A percentile compares a stretch with the other conserved stretches of the same genome.
Evolutionary conservation across 1,284 basidiomycete genomes (phyloP).

Genomic region (Kwoniella shivajii): DNA sequence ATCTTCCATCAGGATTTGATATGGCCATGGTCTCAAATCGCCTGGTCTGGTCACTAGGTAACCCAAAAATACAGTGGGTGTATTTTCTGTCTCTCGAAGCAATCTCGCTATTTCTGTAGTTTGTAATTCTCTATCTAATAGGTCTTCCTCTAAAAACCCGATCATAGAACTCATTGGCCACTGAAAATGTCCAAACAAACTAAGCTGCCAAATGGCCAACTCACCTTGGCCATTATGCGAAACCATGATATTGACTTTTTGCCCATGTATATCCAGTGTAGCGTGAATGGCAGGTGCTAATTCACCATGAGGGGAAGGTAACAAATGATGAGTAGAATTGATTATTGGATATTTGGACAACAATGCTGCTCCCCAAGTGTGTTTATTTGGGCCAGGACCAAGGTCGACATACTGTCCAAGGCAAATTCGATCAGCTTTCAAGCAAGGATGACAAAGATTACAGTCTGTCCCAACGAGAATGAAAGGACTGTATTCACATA

Average conservation of each 20-base stretch:
- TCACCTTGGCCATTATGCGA: slow-evolving; percentile 89
- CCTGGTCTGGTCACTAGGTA: slow-evolving; percentile 78
- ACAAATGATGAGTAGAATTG: slow-evolving; percentile 81
- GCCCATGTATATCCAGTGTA: slow-evolving; percentile 79
- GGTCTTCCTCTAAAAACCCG: slow-evolving; percentile 71
- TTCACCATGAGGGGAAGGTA: slow-evolving; percentile 82
- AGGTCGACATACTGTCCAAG: slow-evolving; percentile 58
- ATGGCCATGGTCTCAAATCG: slow-evolving; percentile 74
- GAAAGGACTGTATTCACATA: slow-evolving; percentile 62
- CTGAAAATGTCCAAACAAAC: background rate
- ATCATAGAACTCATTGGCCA: background rate
- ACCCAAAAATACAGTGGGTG: slow-evolving; percentile 82
- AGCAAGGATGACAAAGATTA: background rate
- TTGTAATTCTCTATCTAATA: slow-evolving; percentile 84
- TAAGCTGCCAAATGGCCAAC: slow-evolving; percentile 2
- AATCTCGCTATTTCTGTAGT: slow-evolving; percentile 78
- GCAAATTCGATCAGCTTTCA: background rate
- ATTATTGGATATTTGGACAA: slow-evolving; percentile 92
- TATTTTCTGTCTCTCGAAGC: slow-evolving; percentile 70
- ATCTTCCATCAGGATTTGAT: slow-evolving; percentile 67
- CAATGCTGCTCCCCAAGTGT: slow-evolving; percentile 87
- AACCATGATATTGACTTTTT: slow-evolving; percentile 77
- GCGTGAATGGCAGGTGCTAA: slow-evolving; percentile 92
- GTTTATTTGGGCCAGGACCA: slow-evolving; percentile 83
- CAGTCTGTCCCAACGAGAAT: background rate